Conservation (phyloP, 2,329 filamentous ascomycete genomes). For the Iodosphaeria phyllophila region DNA sequence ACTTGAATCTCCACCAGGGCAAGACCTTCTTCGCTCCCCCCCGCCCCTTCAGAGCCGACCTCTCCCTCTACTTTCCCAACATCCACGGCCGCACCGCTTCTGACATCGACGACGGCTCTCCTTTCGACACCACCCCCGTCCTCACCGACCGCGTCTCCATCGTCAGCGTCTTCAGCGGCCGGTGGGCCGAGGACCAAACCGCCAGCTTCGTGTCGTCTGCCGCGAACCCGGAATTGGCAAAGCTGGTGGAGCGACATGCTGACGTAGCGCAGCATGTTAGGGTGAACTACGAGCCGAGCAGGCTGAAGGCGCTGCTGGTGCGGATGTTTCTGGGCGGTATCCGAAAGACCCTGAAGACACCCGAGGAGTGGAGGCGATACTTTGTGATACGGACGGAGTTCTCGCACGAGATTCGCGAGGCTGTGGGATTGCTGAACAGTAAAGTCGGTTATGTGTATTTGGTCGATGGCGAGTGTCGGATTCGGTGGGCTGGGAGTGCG, state of each 20-base stretch:
- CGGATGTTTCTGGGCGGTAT: slow-evolving; percentile 35
- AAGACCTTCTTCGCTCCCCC: slow-evolving; percentile 83
- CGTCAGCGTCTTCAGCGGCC: slow-evolving; percentile 62
- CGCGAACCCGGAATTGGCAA: slow-evolving; percentile 51
- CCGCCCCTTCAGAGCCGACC: slow-evolving; percentile 64
- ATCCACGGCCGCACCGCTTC: slow-evolving; percentile 61
- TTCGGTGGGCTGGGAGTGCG: slow-evolving; percentile 85
- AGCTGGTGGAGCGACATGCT: slow-evolving; percentile 33
- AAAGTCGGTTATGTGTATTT: slow-evolving; percentile 92
- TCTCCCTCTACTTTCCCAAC: slow-evolving; percentile 87
- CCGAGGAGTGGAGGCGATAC: slow-evolving; percentile 38
- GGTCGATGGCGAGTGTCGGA: slow-evolving; percentile 70
- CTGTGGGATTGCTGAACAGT: slow-evolving; percentile 58
- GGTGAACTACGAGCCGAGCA: slow-evolving; percentile 76
- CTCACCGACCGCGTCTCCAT: slow-evolving; percentile 59
- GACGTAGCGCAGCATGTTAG: slow-evolving; percentile 57
- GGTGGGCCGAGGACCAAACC: slow-evolving; percentile 74
- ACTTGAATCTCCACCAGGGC: slow-evolving; percentile 64
- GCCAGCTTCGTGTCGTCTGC: slow-evolving; percentile 47
- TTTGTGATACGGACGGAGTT: slow-evolving; percentile 40
- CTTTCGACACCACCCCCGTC: slow-evolving; percentile 54
- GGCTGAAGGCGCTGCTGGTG: slow-evolving; percentile 41
- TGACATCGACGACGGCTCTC: slow-evolving; percentile 26
- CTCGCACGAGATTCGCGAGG: slow-evolving; percentile 41
- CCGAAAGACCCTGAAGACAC: slow-evolving; percentile 26